Conservation (phyloP, 495 filamentous ascomycete species). For the Penicillium alfredii region DNA sequence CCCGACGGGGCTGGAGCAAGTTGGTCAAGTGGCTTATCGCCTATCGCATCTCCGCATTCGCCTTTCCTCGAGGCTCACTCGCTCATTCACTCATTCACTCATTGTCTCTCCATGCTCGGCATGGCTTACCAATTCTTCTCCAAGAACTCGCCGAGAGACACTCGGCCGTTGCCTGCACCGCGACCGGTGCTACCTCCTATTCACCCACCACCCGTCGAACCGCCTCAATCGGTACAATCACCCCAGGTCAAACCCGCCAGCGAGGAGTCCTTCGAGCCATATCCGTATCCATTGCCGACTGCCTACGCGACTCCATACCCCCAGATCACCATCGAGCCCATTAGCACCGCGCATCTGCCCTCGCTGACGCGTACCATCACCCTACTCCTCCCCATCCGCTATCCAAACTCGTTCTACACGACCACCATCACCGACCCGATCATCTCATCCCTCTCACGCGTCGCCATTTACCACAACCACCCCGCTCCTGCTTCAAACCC, state of each 20-base stretch:
- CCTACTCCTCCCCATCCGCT: slow-evolving; percentile 79
- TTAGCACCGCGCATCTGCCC: slow-evolving; percentile 58
- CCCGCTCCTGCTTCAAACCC: slow-evolving; percentile 25
- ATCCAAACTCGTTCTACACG: slow-evolving; percentile 81
- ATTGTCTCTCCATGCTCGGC: slow-evolving; percentile 3
- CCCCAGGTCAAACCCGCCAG: too few relatives aligned
- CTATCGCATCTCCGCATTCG: slow-evolving; percentile 42
- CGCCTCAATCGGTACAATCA: slow-evolving; percentile 16
- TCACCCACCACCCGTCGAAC: slow-evolving; percentile 27
- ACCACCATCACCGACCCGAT: slow-evolving; percentile 63
- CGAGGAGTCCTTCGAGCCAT: slow-evolving; percentile 32
- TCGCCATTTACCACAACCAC: slow-evolving; percentile 62
- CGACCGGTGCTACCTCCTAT: slow-evolving; percentile 29
- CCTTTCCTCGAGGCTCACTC: too few relatives aligned
- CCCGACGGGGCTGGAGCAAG: slow-evolving; percentile 13
- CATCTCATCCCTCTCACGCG: slow-evolving; percentile 65
- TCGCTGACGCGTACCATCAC: slow-evolving; percentile 75
- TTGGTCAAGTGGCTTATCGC: slow-evolving; percentile 29
- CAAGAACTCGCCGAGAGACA: too few relatives aligned
- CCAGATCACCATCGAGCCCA: slow-evolving; percentile 50
- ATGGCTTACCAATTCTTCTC: slow-evolving; percentile 43
- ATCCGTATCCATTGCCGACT: slow-evolving; percentile 24
- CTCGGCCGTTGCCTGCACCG: slow-evolving; percentile 23
- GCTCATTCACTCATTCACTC: slow-evolving; percentile 7
- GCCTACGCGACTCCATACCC: slow-evolving; percentile 34